phyloP scores from a whole-genome alignment of 345 rosid species.

The Arabis alpina region DNA sequence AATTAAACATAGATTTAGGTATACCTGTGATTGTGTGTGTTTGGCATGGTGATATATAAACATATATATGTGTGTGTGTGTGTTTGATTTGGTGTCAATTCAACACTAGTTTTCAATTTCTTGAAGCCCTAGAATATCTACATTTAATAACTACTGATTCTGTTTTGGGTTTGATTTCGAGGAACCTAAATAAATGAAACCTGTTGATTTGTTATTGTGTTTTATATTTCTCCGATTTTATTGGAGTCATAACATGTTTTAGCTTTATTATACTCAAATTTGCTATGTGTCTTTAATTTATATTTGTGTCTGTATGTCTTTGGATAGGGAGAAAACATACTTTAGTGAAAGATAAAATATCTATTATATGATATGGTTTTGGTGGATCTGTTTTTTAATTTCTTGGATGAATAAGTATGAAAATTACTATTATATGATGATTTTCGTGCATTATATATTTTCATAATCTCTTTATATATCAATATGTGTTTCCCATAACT shows the following conservation, averaged over 20 bases:
- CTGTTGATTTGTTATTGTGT: constrained; percentile 15
- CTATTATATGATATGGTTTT: too few relatives aligned
- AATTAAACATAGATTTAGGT: background rate
- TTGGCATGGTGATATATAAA: constrained; percentile 4
- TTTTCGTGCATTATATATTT: constrained; percentile 2
- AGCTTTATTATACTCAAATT: constrained; percentile 16
- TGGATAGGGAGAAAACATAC: constrained; percentile 24
- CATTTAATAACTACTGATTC: background rate
- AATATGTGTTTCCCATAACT: constrained; percentile 21
- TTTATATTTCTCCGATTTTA: constrained; percentile 2
- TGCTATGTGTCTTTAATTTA: constrained; percentile 11
- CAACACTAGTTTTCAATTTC: constrained; percentile 20
- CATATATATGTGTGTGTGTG: background rate
- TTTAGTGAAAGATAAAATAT: constrained; percentile 6
- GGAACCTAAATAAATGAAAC: constrained; percentile 1
- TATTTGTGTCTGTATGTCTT: background rate
- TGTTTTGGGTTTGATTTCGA: constrained; percentile 27
- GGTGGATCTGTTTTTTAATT: constrained; percentile 20
- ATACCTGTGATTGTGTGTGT: constrained; percentile 18
- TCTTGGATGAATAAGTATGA: constrained; percentile 10
- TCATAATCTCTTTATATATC: constrained; percentile 5
- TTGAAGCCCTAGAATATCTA: constrained; percentile 28
- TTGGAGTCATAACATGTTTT: constrained; percentile 20
- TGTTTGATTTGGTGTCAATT: constrained; percentile 26
- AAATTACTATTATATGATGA: constrained; percentile 4